A percentile compares a stretch with the other conserved stretches of the same genome.
These are phyloP conservation scores for Fusarium sp. DNA, from an alignment of 2,329 filamentous ascomycete genomes.

Conservation along the genomic window DNA sequence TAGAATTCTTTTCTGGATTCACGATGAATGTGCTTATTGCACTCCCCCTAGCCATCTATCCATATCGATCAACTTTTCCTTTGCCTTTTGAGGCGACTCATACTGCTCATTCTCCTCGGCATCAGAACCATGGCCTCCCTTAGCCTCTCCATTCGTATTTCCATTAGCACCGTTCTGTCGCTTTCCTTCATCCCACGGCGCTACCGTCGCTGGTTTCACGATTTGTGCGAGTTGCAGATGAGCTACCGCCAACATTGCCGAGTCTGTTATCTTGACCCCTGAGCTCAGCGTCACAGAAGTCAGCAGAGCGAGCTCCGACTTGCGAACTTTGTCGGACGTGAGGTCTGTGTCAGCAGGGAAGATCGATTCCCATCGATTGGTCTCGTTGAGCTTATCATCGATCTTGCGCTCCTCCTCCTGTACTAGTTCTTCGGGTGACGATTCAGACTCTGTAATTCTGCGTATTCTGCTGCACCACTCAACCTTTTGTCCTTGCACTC, in stretches of 20 bases:
- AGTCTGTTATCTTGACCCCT: slow-evolving; percentile 11
- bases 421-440: slow-evolving; percentile 1
- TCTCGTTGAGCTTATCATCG: not conserved
- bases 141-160: not conserved
- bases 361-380: slow-evolving; percentile 9
- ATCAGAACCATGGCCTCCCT: not conserved
- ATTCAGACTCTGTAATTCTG: not conserved
- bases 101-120: not conserved
- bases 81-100: not conserved
- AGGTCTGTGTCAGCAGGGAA: slow-evolving; percentile 13
- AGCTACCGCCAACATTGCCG: slow-evolving; percentile 11
- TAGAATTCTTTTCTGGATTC: not conserved
- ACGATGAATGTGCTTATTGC: not conserved
- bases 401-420: slow-evolving; percentile 26
- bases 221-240: slow-evolving; percentile 25
- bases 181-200: slow-evolving; percentile 24
- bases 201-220: slow-evolving; percentile 7
- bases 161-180: slow-evolving; percentile 11
- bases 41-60: slow-evolving; percentile 17
- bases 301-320: slow-evolving; percentile 19
- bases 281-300: slow-evolving; percentile 16
- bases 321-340: not conserved
- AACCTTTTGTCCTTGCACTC: slow-evolving; percentile 6
- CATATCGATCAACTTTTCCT: not conserved
- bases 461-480: slow-evolving; percentile 27